phyloP scores from a whole-genome alignment of 768 basidiomycete species.

The Amanita exitialis region DNA sequence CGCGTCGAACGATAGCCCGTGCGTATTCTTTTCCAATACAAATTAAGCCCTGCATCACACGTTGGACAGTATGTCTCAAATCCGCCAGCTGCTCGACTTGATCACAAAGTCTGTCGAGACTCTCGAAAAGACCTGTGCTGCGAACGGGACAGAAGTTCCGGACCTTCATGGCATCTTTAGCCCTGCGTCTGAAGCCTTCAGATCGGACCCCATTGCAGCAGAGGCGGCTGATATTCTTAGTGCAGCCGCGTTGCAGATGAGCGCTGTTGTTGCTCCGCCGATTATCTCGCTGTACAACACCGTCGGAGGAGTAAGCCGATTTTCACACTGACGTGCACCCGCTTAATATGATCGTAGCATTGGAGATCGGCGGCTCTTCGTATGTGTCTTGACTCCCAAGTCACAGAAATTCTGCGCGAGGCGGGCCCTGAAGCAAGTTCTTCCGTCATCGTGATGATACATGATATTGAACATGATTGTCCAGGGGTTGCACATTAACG shows the following conservation, averaged over 20 bases:
- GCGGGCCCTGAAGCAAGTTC: conserved; percentile 19
- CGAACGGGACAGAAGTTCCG: conserved; percentile 10
- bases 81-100: conserved; percentile 1
- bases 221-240: conserved; percentile 12
- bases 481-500: conserved; percentile 25
- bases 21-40: too few relatives aligned
- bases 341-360: conserved; percentile 7
- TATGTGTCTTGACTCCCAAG: conserved; percentile 14
- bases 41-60: too few relatives aligned
- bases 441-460: not conserved
- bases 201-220: conserved; percentile 10
- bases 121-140: conserved; percentile 8
- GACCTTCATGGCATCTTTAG: conserved; percentile 14
- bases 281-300: conserved; percentile 8
- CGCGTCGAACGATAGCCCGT: too few relatives aligned
- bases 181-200: conserved; percentile 13
- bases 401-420: conserved; percentile 21
- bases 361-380: conserved; percentile 16
- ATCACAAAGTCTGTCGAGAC: not conserved
- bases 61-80: not conserved
- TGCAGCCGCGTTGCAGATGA: conserved; percentile 17
- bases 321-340: not conserved
- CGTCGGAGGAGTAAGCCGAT: conserved; percentile 6
- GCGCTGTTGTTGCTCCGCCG: conserved; percentile 13
- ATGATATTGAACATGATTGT: not conserved